Evolutionary conservation across 768 basidiomycete genomes (phyloP).

Genomic region (Dacryopinax primogenitus): DNA sequence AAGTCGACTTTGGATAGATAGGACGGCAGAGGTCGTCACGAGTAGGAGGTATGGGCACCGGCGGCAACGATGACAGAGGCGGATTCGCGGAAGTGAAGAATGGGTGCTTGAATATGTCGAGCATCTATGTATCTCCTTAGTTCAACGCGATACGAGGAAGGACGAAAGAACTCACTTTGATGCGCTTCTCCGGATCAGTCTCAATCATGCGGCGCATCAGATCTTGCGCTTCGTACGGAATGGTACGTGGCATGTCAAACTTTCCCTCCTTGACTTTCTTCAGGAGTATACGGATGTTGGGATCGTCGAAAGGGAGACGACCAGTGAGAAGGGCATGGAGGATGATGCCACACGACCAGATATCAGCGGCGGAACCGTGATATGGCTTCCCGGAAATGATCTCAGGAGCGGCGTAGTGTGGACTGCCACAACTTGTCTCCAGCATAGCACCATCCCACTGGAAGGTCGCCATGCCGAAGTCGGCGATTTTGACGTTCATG

Average conservation of each 20-base stretch:
- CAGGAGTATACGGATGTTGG: slow-evolving; percentile 57
- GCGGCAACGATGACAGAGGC: slow-evolving; percentile 23
- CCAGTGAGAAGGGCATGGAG: slow-evolving; percentile 83
- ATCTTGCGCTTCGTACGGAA: slow-evolving; percentile 75
- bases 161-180: slow-evolving; percentile 45
- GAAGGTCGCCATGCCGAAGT: slow-evolving; percentile 98
- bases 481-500: slow-evolving; percentile 80
- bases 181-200: slow-evolving; percentile 65
- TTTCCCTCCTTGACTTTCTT: slow-evolving; percentile 76
- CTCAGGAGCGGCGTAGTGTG: slow-evolving; percentile 94
- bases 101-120: slow-evolving; percentile 72
- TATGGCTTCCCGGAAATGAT: slow-evolving; percentile 87
- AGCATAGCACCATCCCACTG: slow-evolving; percentile 72
- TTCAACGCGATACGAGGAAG: neutral
- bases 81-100: slow-evolving; percentile 51
- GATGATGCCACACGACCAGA: slow-evolving; percentile 95
- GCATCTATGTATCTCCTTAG: slow-evolving; percentile 44
- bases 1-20: slow-evolving; percentile 50
- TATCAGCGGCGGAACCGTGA: slow-evolving; percentile 78
- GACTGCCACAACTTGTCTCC: slow-evolving; percentile 91
- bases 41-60: slow-evolving; percentile 43
- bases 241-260: slow-evolving; percentile 67
- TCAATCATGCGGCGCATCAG: slow-evolving; percentile 77
- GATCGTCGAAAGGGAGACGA: slow-evolving; percentile 86
- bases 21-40: slow-evolving; percentile 57